Evolutionary conservation across 352 stramenopile species (phyloP), one percentile per base, ranked within the genome.

Genomic region (Phytopythium cucurbitacearum): DNA sequence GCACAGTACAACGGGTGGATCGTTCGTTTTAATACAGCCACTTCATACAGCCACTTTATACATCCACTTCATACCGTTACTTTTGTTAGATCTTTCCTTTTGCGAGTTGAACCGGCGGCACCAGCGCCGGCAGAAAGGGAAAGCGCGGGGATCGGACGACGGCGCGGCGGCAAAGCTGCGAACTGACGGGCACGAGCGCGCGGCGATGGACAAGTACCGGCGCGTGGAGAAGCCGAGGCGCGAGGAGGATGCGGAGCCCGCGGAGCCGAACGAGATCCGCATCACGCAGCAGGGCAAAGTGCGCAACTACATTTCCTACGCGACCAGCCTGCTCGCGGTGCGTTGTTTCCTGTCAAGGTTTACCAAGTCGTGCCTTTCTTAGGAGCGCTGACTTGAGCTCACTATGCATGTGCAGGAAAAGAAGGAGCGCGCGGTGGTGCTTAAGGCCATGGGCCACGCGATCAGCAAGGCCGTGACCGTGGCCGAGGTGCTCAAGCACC

Each of bases 391-490:
- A 42, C 10, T 13, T 16, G 37, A 5, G 3, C 3, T 21, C 13
- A n/a, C 13, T 33, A 28, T 8, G 5, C 46, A 6, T 6, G n/a
- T 16, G 43, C 46, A 90, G 81, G 80, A 88, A 48, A 87, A 87
- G 53, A 76, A 71, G 41, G 73, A 90, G 65, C 69, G 60, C 37
- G 57, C 41, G 5, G 67, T 93, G 37, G 74, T 89, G 58, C 53
- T 94, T 28, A 91, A 87, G 58, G 85, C 82, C 37, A 91, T 91
- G 80, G 85, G 82, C 50, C 79, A 89, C 43, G 82, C 82, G 36
- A 94, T 94, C 66, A 85, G 67, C 64, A 93, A 93, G 60, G 81
- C 85, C 11, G 85, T 94, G 62, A 89, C 77, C 3, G 85, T 94
- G 45, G 80, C 82, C 5, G 85, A 94, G 64, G 80, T 91, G 44